Evolutionary conservation across 75 land plant genomes (phyloP).

Genomic region (Adiantum capillusveneris): DNA sequence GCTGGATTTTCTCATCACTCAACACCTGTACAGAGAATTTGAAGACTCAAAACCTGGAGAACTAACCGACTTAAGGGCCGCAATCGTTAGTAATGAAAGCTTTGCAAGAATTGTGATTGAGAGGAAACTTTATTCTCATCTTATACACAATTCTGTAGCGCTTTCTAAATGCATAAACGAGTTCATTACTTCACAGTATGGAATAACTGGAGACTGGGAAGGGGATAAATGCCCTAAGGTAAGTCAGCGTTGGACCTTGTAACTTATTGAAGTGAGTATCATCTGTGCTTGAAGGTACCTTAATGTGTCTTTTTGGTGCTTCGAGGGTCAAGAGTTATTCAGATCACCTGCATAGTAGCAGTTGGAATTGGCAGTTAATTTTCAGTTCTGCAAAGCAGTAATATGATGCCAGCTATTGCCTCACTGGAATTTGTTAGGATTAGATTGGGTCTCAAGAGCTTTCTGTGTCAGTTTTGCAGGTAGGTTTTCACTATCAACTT

Average conservation of each 20-base stretch:
- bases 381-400: too few relatives aligned
- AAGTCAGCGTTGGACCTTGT: too few relatives aligned
- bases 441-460: too few relatives aligned
- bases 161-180: conserved; percentile 44
- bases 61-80: conserved; percentile 78
- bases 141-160: conserved; percentile 46
- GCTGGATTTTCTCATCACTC: conserved; percentile 75
- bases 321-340: too few relatives aligned
- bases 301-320: background rate
- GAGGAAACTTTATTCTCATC: conserved; percentile 42
- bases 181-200: conserved; percentile 20
- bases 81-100: conserved; percentile 62
- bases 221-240: conserved; percentile 8
- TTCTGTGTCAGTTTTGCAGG: too few relatives aligned
- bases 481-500: too few relatives aligned
- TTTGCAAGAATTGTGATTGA: conserved; percentile 69
- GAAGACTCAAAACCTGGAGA: conserved; percentile 70
- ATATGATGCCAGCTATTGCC: too few relatives aligned
- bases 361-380: too few relatives aligned
- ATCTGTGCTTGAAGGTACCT: background rate
- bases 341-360: too few relatives aligned
- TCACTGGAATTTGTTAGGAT: too few relatives aligned
- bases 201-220: background rate
- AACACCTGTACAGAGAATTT: conserved; percentile 60
- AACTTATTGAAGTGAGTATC: too few relatives aligned